phyloP scores from a whole-genome alignment of 495 filamentous ascomycete genomes.

The Aspergillus bertholletiae region DNA sequence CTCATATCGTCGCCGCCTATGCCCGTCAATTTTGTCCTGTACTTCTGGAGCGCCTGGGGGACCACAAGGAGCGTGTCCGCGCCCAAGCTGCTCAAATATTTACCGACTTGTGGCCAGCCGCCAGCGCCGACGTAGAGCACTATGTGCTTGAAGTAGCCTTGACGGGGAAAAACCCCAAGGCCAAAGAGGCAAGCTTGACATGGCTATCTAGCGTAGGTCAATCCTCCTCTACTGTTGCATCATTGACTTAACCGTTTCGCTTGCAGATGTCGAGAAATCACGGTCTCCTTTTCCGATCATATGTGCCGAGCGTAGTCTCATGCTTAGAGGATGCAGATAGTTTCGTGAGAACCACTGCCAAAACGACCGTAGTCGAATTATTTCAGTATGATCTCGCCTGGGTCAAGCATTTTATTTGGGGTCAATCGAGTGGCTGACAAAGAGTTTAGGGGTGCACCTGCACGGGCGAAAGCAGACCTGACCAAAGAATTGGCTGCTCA shows the following conservation, averaged over 20 bases:
- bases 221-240: conserved; percentile 19
- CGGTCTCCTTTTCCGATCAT: conserved; percentile 72
- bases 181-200: conserved; percentile 77
- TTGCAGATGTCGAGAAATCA: conserved; percentile 72
- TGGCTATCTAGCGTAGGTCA: conserved; percentile 66
- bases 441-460: conserved; percentile 63
- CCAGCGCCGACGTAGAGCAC: conserved; percentile 69
- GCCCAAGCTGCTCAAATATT: conserved; percentile 67
- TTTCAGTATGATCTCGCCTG: conserved; percentile 63
- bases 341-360: conserved; percentile 78
- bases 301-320: conserved; percentile 78
- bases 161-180: conserved; percentile 71
- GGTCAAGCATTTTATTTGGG: conserved; percentile 1
- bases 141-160: conserved; percentile 75
- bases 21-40: conserved; percentile 62
- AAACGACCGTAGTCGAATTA: conserved; percentile 74
- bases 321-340: conserved; percentile 87
- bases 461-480: conserved; percentile 80
- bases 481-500: conserved; percentile 75
- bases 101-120: conserved; percentile 63
- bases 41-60: conserved; percentile 81
- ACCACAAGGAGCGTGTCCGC: conserved; percentile 79
- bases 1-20: conserved; percentile 60
- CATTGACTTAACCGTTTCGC: conserved; percentile 16
- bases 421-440: background rate